These are phyloP conservation scores for Sugiyamaella qingdaonensis DNA, from an alignment of 805 yeast species.

Conservation along the genomic window DNA sequence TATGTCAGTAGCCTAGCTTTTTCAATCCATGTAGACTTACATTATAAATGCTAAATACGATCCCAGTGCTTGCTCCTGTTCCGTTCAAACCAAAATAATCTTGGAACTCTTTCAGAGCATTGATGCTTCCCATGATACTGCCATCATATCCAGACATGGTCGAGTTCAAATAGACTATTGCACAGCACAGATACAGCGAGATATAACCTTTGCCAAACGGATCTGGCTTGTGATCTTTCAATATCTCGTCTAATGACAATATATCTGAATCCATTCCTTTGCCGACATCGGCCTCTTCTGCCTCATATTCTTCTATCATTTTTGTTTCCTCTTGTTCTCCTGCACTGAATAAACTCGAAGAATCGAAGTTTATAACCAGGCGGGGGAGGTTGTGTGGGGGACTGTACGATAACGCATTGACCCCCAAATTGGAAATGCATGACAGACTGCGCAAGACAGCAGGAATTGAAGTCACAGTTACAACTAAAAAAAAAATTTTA, in stretches of 20 bases:
- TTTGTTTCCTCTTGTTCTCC: not conserved
- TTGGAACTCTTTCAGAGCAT: constrained; percentile 15
- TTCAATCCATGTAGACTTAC: not conserved
- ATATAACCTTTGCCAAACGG: constrained; percentile 13
- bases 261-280: not conserved
- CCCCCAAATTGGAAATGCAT: too few species aligned
- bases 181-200: constrained; percentile 12
- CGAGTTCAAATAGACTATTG: constrained; percentile 11
- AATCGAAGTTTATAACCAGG: too few species aligned
- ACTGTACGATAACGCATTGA: too few species aligned
- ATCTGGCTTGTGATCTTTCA: constrained; percentile 10
- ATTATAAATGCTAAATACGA: constrained; percentile 18
- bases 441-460: too few species aligned
- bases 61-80: constrained; percentile 16
- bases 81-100: constrained; percentile 11
- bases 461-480: too few species aligned
- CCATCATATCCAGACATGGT: constrained; percentile 21
- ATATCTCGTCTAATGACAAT: constrained; percentile 9
- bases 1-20: not conserved
- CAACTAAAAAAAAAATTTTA: too few species aligned
- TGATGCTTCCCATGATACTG: constrained; percentile 18
- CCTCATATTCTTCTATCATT: not conserved
- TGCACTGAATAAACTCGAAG: too few species aligned
- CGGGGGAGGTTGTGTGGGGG: too few species aligned
- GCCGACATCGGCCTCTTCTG: not conserved